phyloP scores from a whole-genome alignment of 192 early-diverging fungal genomes.

The Backusella morwellensis region DNA sequence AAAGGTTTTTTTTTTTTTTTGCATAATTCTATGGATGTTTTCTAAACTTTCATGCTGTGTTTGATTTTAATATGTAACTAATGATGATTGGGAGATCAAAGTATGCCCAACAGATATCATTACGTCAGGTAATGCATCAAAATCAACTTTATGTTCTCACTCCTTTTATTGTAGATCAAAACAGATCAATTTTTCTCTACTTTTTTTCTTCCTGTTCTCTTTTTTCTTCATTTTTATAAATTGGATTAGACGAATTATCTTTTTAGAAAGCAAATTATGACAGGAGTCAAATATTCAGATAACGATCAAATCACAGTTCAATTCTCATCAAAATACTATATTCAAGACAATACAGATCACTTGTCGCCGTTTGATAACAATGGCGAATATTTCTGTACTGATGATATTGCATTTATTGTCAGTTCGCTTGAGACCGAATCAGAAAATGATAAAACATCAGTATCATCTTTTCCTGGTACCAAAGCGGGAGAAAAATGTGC shows the following conservation, averaged over 20 bases:
- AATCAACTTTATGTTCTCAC: not conserved
- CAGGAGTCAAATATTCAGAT: not conserved
- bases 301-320: not conserved
- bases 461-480: not conserved
- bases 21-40: not conserved
- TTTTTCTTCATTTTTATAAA: no score
- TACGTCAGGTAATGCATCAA: not conserved
- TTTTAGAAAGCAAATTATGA: not conserved
- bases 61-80: not conserved
- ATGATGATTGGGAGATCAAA: not conserved
- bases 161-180: not conserved
- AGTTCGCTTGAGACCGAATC: not conserved
- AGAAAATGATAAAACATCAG: not conserved
- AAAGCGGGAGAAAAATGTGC: not conserved
- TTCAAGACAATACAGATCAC: not conserved
- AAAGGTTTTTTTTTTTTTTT: no score
- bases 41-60: not conserved
- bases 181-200: no score
- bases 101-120: not conserved
- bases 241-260: no score
- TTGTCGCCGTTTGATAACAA: not conserved
- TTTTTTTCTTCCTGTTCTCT: no score
- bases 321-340: not conserved
- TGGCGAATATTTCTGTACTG: not conserved
- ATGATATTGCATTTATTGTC: not conserved